phyloP scores from a whole-genome alignment of 1,139 yeast species.

The Yamadazyma diddensiae region DNA sequence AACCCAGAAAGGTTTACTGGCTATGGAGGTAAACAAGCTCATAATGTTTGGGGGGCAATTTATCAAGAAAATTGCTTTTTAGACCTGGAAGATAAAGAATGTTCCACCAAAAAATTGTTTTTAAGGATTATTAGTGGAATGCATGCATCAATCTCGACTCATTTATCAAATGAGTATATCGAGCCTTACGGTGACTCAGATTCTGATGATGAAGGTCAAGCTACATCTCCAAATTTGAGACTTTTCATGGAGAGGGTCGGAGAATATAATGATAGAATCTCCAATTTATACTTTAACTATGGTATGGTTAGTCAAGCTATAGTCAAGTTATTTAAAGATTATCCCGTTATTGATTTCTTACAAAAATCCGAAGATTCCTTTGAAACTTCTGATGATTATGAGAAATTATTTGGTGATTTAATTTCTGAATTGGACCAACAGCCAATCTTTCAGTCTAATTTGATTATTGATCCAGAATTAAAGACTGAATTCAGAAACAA shows the following conservation, averaged over 20 bases:
- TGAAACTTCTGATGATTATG: slow-evolving; percentile 39
- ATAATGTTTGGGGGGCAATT: slow-evolving; percentile 90
- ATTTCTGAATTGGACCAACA: slow-evolving; percentile 21
- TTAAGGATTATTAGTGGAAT: slow-evolving; percentile 86
- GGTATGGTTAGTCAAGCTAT: slow-evolving; percentile 83
- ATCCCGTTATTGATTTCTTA: slow-evolving; percentile 15
- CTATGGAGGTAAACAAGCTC: slow-evolving; percentile 88
- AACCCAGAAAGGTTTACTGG: slow-evolving; percentile 98
- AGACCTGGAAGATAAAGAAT: slow-evolving; percentile 42
- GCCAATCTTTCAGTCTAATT: slow-evolving; percentile 43
- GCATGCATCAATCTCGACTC: slow-evolving; percentile 96
- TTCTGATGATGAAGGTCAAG: slow-evolving; percentile 58
- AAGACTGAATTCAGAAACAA: slow-evolving; percentile 84
- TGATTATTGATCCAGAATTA: slow-evolving; percentile 48
- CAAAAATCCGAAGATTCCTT: slow-evolving; percentile 14
- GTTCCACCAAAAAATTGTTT: slow-evolving; percentile 83
- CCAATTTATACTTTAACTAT: slow-evolving; percentile 89
- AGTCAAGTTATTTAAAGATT: slow-evolving; percentile 48
- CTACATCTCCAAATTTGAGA: slow-evolving; percentile 79
- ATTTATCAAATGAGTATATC: slow-evolving; percentile 81
- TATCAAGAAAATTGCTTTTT: slow-evolving; percentile 86
- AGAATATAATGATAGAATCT: slow-evolving; percentile 78
- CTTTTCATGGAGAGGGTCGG: slow-evolving; percentile 92
- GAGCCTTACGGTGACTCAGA: slow-evolving; percentile 33
- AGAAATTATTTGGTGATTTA: slow-evolving; percentile 18